These are phyloP conservation scores for Cutaneotrichosporon sp. DNA, from an alignment of 1,284 basidiomycete genomes.

Conservation along the genomic window DNA sequence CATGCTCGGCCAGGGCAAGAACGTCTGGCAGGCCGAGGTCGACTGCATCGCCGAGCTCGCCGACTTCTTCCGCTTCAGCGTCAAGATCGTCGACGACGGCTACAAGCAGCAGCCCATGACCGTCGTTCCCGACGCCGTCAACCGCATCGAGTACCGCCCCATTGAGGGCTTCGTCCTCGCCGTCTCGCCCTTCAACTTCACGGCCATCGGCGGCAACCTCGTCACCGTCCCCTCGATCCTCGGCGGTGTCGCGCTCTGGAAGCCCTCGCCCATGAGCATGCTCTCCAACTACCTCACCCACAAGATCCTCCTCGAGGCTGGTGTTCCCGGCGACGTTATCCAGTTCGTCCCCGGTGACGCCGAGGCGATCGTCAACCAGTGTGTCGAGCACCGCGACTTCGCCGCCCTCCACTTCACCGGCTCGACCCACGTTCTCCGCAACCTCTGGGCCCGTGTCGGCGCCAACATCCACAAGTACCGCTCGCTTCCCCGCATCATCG, in stretches of 20 bases:
- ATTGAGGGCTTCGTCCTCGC: slow-evolving; percentile 93
- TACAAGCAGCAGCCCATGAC: slow-evolving; percentile 80
- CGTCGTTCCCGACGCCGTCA: slow-evolving; percentile 69
- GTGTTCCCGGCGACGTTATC: slow-evolving; percentile 84
- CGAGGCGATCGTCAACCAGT: slow-evolving; percentile 65
- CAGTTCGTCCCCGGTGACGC: slow-evolving; percentile 85
- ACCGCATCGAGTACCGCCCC: slow-evolving; percentile 85
- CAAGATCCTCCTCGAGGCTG: slow-evolving; percentile 83
- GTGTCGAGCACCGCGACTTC: slow-evolving; percentile 69
- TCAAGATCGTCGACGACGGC: slow-evolving; percentile 86
- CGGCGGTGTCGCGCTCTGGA: slow-evolving; percentile 90
- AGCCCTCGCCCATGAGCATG: slow-evolving; percentile 84
- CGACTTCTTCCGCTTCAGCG: slow-evolving; percentile 89
- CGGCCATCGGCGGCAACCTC: slow-evolving; percentile 49
- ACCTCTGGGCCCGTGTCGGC: slow-evolving; percentile 88
- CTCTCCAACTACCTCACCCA: slow-evolving; percentile 86
- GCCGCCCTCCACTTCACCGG: slow-evolving; percentile 88
- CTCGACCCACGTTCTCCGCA: slow-evolving; percentile 82
- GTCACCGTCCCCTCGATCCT: slow-evolving; percentile 71
- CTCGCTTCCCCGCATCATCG: slow-evolving; percentile 70
- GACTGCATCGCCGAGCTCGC: slow-evolving; percentile 59
- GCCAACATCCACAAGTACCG: slow-evolving; percentile 74
- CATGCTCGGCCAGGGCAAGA: slow-evolving; percentile 12
- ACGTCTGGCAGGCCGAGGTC: slow-evolving; percentile 9
- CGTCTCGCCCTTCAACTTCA: slow-evolving; percentile 89